These are phyloP conservation scores for Castanea sativa DNA, from an alignment of 306 rosid species.

Conservation along the genomic window DNA sequence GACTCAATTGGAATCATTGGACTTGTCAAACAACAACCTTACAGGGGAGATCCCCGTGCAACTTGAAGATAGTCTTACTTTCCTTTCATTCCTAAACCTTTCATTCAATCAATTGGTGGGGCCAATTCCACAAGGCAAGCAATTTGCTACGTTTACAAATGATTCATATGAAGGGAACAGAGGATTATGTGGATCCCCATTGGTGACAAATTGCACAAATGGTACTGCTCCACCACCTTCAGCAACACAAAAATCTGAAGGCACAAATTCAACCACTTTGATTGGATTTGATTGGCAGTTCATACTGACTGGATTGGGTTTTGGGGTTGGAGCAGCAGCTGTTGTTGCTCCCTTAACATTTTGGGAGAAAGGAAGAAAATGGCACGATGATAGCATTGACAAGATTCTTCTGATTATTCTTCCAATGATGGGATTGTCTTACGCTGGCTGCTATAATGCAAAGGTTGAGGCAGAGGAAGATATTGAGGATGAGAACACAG, in stretches of 20 bases:
- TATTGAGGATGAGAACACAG: conserved; percentile 20
- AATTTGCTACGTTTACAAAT: conserved; percentile 8
- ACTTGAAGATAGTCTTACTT: conserved; percentile 3
- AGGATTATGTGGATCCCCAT: conserved; percentile 36
- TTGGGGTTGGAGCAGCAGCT: conserved; percentile 80
- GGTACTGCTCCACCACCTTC: accelerated
- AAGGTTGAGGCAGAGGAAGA: conserved; percentile 36
- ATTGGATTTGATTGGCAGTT: conserved; percentile 61
- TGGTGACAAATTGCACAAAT: not conserved
- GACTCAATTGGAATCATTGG: conserved; percentile 32
- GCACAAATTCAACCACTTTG: not conserved
- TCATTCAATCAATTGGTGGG: conserved; percentile 30
- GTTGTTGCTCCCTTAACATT: conserved; percentile 47
- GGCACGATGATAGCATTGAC: conserved; percentile 52
- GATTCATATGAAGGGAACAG: conserved; percentile 2
- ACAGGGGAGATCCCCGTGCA: conserved; percentile 14
- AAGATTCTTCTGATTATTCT: conserved; percentile 51
- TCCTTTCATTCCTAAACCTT: conserved; percentile 29
- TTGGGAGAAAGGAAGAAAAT: conserved; percentile 69
- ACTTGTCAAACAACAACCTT: conserved; percentile 34
- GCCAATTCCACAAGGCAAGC: not conserved
- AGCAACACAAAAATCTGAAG: not conserved
- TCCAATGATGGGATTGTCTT: conserved; percentile 51
- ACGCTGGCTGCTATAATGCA: conserved; percentile 34
- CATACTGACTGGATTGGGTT: conserved; percentile 65